Percentiles rank a stretch among this genome's conserved stretches.
Conservation (phyloP, 176 grass and related monocot species). For the Cenchrus americanus region DNA sequence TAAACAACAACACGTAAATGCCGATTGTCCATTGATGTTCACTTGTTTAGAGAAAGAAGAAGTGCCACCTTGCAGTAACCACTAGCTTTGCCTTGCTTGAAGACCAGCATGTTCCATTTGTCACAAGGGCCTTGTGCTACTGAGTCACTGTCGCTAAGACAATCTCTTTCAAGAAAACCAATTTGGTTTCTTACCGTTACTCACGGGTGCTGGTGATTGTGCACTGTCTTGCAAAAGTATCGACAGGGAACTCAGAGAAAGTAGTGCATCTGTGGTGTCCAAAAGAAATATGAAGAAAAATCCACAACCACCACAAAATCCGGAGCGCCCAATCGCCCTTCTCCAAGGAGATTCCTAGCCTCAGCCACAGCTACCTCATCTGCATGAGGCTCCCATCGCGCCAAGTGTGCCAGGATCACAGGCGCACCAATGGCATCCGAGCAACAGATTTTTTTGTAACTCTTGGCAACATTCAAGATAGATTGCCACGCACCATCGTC, state of each 20-base stretch:
- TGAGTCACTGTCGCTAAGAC: neutral
- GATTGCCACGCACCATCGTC: neutral
- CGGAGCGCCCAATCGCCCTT: constrained; percentile 23
- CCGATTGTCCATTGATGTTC: neutral
- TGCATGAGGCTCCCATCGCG: neutral
- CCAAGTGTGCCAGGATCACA: neutral
- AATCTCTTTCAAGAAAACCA: neutral
- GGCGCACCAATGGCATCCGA: constrained; percentile 40
- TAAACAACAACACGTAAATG: neutral
- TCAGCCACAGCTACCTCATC: constrained; percentile 10
- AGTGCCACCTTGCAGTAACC: neutral
- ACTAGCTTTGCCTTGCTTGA: neutral
- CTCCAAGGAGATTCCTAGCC: neutral
- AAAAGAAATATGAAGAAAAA: constrained; percentile 36
- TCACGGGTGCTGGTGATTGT: neutral
- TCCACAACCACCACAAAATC: constrained; percentile 33
- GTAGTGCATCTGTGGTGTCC: neutral
- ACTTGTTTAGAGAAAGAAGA: neutral
- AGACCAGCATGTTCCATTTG: neutral
- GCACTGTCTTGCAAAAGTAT: constrained; percentile 4
- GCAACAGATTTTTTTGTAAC: constrained; percentile 31
- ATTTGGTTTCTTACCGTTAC: neutral
- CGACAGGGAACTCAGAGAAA: neutral
- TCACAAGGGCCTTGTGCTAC: neutral
- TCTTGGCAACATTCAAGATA: neutral